These are phyloP conservation scores for Yamadazyma trypodendri DNA, from an alignment of 1,139 yeast species.

Conservation along the genomic window DNA sequence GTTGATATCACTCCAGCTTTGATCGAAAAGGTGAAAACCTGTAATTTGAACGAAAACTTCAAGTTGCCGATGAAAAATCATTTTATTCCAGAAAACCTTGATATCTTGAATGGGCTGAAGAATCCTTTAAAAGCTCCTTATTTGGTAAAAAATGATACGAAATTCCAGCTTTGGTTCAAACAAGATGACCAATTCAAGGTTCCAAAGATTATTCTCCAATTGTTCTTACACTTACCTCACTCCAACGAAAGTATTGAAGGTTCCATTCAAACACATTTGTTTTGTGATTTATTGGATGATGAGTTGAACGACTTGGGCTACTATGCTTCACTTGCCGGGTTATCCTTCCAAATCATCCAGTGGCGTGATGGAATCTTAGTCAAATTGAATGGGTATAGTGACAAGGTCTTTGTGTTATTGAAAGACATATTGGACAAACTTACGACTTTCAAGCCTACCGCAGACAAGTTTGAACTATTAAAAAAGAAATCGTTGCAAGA, in stretches of 20 bases:
- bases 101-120: constrained; percentile 45
- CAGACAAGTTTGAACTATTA: constrained; percentile 61
- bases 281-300: constrained; percentile 71
- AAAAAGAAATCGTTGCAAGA: constrained; percentile 65
- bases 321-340: constrained; percentile 82
- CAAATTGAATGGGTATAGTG: constrained; percentile 76
- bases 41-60: constrained; percentile 39
- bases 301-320: constrained; percentile 74
- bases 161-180: constrained; percentile 73
- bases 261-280: constrained; percentile 58
- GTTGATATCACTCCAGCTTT: constrained; percentile 44
- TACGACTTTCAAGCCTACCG: constrained; percentile 48
- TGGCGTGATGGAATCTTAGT: constrained; percentile 73
- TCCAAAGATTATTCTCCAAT: constrained; percentile 76
- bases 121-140: constrained; percentile 37
- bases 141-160: constrained; percentile 32
- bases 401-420: constrained; percentile 66
- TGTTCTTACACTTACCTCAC: constrained; percentile 66
- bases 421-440: constrained; percentile 58
- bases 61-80: constrained; percentile 70
- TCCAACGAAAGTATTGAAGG: constrained; percentile 56
- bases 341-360: constrained; percentile 55
- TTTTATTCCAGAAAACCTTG: constrained; percentile 78
- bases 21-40: constrained; percentile 28
- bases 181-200: constrained; percentile 87